Percentiles rank a stretch among this genome's conserved stretches.
phyloP scores from a whole-genome alignment of 257 asterid genomes.

The Fraxinus americana region DNA sequence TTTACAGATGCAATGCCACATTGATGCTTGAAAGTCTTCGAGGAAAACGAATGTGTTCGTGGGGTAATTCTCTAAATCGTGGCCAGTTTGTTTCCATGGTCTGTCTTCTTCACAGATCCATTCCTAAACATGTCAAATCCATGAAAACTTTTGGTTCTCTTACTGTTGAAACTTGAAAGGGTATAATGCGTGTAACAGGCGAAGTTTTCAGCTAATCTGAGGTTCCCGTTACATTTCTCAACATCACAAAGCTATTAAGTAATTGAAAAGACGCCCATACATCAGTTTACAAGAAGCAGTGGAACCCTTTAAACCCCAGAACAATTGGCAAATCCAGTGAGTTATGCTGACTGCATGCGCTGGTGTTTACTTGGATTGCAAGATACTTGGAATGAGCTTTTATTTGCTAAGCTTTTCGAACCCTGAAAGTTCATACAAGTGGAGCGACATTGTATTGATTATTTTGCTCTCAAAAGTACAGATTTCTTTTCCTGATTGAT shows the following conservation, averaged over 20 bases:
- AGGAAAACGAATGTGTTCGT: slow-evolving; percentile 75
- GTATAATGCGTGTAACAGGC: slow-evolving; percentile 42
- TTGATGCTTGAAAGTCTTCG: slow-evolving; percentile 63
- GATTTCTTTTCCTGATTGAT: too few species aligned
- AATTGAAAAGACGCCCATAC: slow-evolving; percentile 52
- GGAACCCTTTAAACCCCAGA: slow-evolving; percentile 43
- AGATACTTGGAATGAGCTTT: slow-evolving; percentile 37
- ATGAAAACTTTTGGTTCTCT: slow-evolving; percentile 44
- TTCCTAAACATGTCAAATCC: slow-evolving; percentile 64
- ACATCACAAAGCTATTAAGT: slow-evolving; percentile 47
- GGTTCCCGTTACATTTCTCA: slow-evolving; percentile 44
- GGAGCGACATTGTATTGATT: not conserved
- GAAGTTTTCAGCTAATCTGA: slow-evolving; percentile 39
- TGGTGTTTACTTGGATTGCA: slow-evolving; percentile 58
- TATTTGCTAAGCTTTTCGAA: slow-evolving; percentile 47
- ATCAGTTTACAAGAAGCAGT: slow-evolving; percentile 53
- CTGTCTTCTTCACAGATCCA: slow-evolving; percentile 59
- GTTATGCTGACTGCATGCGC: slow-evolving; percentile 53
- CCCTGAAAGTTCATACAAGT: slow-evolving; percentile 26
- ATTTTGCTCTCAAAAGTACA: too few species aligned
- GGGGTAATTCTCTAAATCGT: slow-evolving; percentile 72
- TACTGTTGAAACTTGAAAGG: slow-evolving; percentile 35
- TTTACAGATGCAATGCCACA: slow-evolving; percentile 70
- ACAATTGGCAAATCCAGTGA: slow-evolving; percentile 42
- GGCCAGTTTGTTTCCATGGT: slow-evolving; percentile 71